Evolutionary conservation across 768 basidiomycete species (phyloP), one percentile per base, ranked within the genome.

Genomic region (Leccinum imitatum): DNA sequence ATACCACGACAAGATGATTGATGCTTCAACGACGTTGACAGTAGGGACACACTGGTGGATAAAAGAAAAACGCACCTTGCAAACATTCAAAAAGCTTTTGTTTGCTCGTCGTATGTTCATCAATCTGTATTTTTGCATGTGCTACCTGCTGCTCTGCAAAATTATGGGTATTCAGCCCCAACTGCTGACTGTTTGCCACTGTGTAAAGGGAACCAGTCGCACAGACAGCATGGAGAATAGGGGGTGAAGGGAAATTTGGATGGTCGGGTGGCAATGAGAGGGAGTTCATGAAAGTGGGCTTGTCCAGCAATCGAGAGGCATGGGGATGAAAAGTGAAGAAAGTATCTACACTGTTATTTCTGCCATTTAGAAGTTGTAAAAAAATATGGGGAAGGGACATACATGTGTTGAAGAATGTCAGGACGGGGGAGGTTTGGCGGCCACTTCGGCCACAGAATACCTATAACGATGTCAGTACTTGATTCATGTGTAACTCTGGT

Each of bases 171-270:
- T 31, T 44, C 41, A 17, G 37, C 31, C 51, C 59, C 15, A 56
- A 39, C 15, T 63, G 58, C 21, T 61, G 65, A 53, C 59, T 59
- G 27, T 50, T 83, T 3, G 84, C 86, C 15, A 86, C 84, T 1
- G 89, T 91, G 64, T 91, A 92, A 21, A 87, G 75, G 59, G 90
- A 87, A 15, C 89, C 87, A 37, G 87, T 79, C 2, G 91, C 92
- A 72, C 91, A 93, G 53, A 95, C 90, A n/a, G 91, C 90, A 68
- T 95, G 93, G 0, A 95, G 80, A 44, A 93, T 74, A 9, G 87
- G 80, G 6, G 81, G 69, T 33, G 82, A 79, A 8, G 93, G 93
- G 67, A 93, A 95, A 58, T 86, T 84, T 4, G 85, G 81, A 63
- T 91, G 87, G 23, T 77, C 80, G 0, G 88, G 87, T 1, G 89